phyloP scores from a whole-genome alignment of 495 filamentous ascomycete genomes.

The Aspergillus mulundensis region DNA sequence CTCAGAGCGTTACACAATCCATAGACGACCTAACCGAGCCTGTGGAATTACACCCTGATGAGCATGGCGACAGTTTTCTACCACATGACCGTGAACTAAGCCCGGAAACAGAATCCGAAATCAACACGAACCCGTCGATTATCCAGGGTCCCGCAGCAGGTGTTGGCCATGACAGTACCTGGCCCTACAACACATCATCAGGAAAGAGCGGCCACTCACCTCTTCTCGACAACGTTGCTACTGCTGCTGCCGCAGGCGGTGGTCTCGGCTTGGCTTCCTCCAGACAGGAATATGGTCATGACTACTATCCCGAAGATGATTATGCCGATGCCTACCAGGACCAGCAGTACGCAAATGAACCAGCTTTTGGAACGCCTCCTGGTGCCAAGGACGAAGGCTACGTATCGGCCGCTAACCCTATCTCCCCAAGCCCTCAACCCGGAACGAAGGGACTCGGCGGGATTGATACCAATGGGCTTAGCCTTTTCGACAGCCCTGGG shows the following conservation, averaged over 20 bases:
- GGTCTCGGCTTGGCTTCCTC: slow-evolving; percentile 26
- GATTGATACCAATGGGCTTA: slow-evolving; percentile 51
- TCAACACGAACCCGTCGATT: slow-evolving; percentile 74
- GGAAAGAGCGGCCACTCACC: slow-evolving; percentile 40
- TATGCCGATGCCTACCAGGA: slow-evolving; percentile 37
- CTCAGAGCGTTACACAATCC: slow-evolving; percentile 69
- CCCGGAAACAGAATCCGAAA: slow-evolving; percentile 55
- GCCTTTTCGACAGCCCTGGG: slow-evolving; percentile 54
- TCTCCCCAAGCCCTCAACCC: slow-evolving; percentile 57
- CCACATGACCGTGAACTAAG: slow-evolving; percentile 58
- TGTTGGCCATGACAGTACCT: slow-evolving; percentile 49
- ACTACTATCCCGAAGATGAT: slow-evolving; percentile 39
- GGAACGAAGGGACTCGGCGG: slow-evolving; percentile 57
- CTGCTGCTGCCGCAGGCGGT: slow-evolving; percentile 40
- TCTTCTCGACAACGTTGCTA: slow-evolving; percentile 40
- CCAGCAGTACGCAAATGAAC: slow-evolving; percentile 27
- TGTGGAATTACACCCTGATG: slow-evolving; percentile 57
- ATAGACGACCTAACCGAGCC: slow-evolving; percentile 50
- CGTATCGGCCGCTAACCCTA: slow-evolving; percentile 74
- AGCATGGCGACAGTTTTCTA: slow-evolving; percentile 49
- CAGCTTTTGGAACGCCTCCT: slow-evolving; percentile 41
- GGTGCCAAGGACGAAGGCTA: slow-evolving; percentile 80
- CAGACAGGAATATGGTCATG: slow-evolving; percentile 33
- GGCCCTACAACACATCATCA: slow-evolving; percentile 50
- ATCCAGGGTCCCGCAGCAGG: slow-evolving; percentile 55